Evolutionary conservation across 140 eudicot species (phyloP), one percentile per base, ranked within the genome.

Genomic region (Oenanthe javanica): DNA sequence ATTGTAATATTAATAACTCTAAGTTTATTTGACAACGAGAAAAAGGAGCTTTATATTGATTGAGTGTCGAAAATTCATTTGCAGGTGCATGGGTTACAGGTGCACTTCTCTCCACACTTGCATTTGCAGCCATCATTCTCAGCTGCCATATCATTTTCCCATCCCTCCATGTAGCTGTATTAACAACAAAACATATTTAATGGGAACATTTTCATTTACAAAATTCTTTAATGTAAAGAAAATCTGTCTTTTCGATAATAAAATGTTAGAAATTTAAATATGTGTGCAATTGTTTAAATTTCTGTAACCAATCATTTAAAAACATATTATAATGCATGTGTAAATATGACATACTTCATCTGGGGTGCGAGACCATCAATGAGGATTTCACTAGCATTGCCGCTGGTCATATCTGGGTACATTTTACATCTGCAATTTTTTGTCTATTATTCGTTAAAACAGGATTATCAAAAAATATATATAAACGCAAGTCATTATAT

Each of bases 21-120:
- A 10, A 63, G 71, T 63, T 63, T 63, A 63, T 63, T 63, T 23
- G 6, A 9, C 11, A 25, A 63, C 71, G 0, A n/a, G 38, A 63
- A 3, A 63, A 7, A 6, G 13, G 40, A 23, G 40, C 16, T 63
- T 3, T 25, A 25, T 63, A 63, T 61, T 9, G 36, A 63, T n/a
- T 4, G 15, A 10, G 38, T 13, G 31, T 61, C 49, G n/a, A 70
- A 40, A 43, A 6, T 71, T 88, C 92, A 86, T 75, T 83, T 84
- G 88, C 92, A 86, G 72, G 63, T 88, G 89, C 95, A 92, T 46
- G 94, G 93, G 55, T 82, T 63, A 87, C 95, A 92, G 23, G 72
- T 85, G 91, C 95, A 90, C 81, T 85, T 71, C 8, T 87, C 83
- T 21, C 86, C 89, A 79, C 95, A 92, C 87, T 86, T 86, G 95